Evolutionary conservation across 2,329 filamentous ascomycete species (phyloP).

Genomic region (Macroventuria anomochaeta): DNA sequence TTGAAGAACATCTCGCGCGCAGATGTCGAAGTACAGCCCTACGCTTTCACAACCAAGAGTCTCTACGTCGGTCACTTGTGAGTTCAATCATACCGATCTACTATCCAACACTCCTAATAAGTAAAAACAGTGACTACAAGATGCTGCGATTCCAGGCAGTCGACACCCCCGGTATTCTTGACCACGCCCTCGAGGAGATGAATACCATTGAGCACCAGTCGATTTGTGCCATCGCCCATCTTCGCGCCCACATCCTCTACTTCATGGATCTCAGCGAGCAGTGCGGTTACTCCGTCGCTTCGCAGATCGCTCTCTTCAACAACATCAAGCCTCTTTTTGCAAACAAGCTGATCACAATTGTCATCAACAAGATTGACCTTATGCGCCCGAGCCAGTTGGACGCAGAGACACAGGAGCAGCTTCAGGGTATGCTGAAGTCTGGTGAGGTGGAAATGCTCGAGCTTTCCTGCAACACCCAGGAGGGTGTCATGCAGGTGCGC

Average conservation of each 20-base stretch:
- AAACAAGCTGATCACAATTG: conserved; percentile 95
- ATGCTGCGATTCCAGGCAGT: conserved; percentile 89
- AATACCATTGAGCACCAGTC: conserved; percentile 99
- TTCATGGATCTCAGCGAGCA: conserved; percentile 98
- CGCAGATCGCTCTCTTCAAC: conserved; percentile 93
- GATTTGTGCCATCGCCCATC: conserved; percentile 95
- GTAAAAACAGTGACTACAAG: conserved; percentile 74
- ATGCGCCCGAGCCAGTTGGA: conserved; percentile 86
- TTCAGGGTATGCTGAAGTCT: conserved; percentile 81
- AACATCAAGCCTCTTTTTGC: conserved; percentile 93
- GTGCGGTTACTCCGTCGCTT: conserved; percentile 90
- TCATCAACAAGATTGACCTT: conserved; percentile 98
- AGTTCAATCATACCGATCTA: conserved; percentile 56
- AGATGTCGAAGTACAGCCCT: conserved; percentile 96
- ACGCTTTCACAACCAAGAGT: conserved; percentile 97
- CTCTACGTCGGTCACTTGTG: conserved; percentile 93
- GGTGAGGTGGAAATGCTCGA: conserved; percentile 92
- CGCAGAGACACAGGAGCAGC: conserved; percentile 74
- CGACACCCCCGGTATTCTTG: conserved; percentile 97
- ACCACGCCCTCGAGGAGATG: conserved; percentile 98
- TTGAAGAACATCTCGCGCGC: conserved; percentile 89
- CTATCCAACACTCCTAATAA: too few species aligned
- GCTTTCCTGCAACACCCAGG: conserved; percentile 91
- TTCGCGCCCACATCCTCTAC: conserved; percentile 93
- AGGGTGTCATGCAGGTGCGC: conserved; percentile 93